Conservation (phyloP, 2,329 filamentous ascomycete species). For the Cladosporium sp. region DNA sequence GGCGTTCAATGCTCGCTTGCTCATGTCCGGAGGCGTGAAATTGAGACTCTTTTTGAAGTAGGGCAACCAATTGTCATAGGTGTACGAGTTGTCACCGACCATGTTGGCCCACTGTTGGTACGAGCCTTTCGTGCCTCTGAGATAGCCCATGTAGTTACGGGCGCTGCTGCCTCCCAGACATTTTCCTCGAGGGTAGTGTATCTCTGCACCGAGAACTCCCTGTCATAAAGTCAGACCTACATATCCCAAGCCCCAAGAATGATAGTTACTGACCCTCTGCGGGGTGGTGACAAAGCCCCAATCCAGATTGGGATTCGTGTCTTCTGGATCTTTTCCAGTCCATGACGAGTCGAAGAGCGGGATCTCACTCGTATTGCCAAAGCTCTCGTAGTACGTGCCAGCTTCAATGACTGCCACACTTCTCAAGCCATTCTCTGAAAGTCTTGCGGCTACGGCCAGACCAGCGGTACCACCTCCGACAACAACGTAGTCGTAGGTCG, state of each 20-base stretch:
- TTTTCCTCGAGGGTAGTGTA: constrained; percentile 28
- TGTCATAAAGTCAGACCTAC: neutral
- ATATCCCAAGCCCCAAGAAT: neutral
- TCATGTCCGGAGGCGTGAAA: constrained; percentile 21
- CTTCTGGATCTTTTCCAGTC: neutral
- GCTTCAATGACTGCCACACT: constrained; percentile 31
- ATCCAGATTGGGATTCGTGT: constrained; percentile 21
- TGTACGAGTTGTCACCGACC: constrained; percentile 32
- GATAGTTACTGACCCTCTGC: constrained; percentile 9
- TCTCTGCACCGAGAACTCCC: constrained; percentile 17
- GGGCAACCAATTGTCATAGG: constrained; percentile 25
- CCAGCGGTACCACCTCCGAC: constrained; percentile 30
- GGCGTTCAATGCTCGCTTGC: constrained; percentile 21
- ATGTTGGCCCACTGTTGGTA: constrained; percentile 34
- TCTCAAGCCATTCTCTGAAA: constrained; percentile 27
- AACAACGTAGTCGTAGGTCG: constrained; percentile 26
- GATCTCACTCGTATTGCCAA: neutral
- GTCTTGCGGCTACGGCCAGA: constrained; percentile 25
- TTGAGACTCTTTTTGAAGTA: constrained; percentile 19
- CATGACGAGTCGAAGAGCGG: neutral
- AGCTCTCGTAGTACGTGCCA: constrained; percentile 18
- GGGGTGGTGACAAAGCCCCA: constrained; percentile 26
- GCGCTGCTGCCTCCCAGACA: constrained; percentile 27
- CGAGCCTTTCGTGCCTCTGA: constrained; percentile 27
- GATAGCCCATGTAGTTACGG: constrained; percentile 25